Evolutionary conservation across 345 rosid species (phyloP).

Genomic region (Eucalyptus caleyi): DNA sequence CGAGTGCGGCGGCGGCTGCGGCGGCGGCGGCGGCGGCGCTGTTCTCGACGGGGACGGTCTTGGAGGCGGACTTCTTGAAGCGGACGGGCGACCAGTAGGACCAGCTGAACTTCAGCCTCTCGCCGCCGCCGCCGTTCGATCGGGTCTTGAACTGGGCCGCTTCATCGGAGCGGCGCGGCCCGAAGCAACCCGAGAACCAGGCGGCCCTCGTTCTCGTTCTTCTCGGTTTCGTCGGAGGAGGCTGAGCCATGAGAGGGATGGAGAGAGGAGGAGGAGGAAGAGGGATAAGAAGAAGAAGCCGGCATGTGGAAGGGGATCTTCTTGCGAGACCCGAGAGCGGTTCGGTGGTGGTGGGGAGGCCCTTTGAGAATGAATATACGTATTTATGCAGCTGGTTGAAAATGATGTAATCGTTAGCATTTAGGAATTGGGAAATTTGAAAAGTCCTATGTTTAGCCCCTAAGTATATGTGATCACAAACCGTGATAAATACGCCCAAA

Average conservation of each 20-base stretch:
- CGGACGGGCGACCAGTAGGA: constrained; percentile 10
- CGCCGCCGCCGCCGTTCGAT: not conserved
- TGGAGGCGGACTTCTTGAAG: constrained; percentile 15
- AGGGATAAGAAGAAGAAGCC: not conserved
- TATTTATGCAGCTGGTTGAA: not conserved
- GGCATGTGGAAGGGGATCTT: not conserved
- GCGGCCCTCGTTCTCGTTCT: not conserved
- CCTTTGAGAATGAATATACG: not conserved
- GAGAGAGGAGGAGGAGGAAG: not conserved
- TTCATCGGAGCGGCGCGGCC: constrained; percentile 9
- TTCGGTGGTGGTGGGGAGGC: not conserved
- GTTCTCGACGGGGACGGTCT: constrained; percentile 29
- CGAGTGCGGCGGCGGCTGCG: not conserved
- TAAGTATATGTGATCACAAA: not conserved
- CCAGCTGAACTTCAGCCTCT: not conserved
- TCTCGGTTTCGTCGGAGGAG: not conserved
- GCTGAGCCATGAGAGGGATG: constrained; percentile 14
- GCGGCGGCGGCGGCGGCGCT: not conserved
- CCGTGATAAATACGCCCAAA: not conserved
- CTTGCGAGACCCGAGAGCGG: not conserved
- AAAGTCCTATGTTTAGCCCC: not conserved
- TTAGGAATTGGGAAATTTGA: not conserved
- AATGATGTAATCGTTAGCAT: not conserved
- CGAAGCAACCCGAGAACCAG: constrained; percentile 32
- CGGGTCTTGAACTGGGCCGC: not conserved